phyloP scores from a whole-genome alignment of 352 stramenopile genomes.

The Pythium chondricola region DNA sequence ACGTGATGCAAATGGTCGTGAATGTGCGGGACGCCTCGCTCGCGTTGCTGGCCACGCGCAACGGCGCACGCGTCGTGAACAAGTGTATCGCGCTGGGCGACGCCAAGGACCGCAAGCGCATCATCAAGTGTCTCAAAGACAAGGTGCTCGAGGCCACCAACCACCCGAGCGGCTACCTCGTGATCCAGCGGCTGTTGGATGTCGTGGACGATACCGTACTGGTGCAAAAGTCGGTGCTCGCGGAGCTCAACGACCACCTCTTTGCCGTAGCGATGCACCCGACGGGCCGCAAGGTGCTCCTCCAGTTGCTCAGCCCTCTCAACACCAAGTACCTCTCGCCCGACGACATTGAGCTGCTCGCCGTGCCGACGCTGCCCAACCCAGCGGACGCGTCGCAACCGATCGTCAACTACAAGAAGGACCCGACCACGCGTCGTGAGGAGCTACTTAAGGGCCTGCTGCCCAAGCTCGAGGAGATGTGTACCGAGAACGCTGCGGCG shows the following conservation, averaged over 20 bases:
- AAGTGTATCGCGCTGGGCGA: slow-evolving; percentile 76
- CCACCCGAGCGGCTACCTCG: slow-evolving; percentile 87
- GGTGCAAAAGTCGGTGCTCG: slow-evolving; percentile 86
- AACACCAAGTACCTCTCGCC: slow-evolving; percentile 82
- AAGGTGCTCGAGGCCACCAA: slow-evolving; percentile 86
- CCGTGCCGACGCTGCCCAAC: slow-evolving; percentile 66
- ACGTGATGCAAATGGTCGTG: slow-evolving; percentile 81
- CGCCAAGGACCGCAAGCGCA: slow-evolving; percentile 88
- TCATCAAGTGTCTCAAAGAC: slow-evolving; percentile 89
- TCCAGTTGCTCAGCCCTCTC: slow-evolving; percentile 71
- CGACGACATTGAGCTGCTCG: slow-evolving; percentile 69
- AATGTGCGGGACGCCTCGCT: slow-evolving; percentile 84
- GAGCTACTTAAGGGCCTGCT: slow-evolving; percentile 73
- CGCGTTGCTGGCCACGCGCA: slow-evolving; percentile 80
- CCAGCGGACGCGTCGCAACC: slow-evolving; percentile 46
- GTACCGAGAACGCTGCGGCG: slow-evolving; percentile 40
- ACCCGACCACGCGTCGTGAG: slow-evolving; percentile 63
- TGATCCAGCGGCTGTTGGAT: slow-evolving; percentile 86
- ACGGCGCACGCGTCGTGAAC: slow-evolving; percentile 82
- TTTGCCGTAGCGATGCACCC: slow-evolving; percentile 65
- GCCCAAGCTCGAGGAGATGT: slow-evolving; percentile 81
- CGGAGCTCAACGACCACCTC: slow-evolving; percentile 73
- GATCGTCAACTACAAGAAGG: slow-evolving; percentile 87
- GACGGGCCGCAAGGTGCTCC: slow-evolving; percentile 69
- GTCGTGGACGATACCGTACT: slow-evolving; percentile 89